Evolutionary conservation across 2,329 filamentous ascomycete species (phyloP).

Genomic region (Rutstroemia sp.): DNA sequence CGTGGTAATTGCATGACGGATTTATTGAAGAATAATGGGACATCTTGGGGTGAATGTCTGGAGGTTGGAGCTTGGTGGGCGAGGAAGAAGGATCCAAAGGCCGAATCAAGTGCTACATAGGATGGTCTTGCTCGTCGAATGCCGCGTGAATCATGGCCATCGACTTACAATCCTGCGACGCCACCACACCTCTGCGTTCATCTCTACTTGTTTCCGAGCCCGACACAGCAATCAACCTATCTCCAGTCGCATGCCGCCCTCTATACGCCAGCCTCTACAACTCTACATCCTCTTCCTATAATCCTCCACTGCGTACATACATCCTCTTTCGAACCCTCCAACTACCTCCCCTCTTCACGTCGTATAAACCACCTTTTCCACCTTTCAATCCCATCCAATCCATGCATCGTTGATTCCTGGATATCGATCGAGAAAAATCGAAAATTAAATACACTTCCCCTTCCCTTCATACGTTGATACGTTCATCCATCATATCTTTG

Average conservation of each 20-base stretch:
- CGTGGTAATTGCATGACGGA: constrained; percentile 80
- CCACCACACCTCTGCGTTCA: background rate
- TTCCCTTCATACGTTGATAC: background rate
- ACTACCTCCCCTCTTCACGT: no score
- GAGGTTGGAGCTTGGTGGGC: constrained; percentile 84
- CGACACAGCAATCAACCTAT: no score
- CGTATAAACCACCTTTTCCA: no score
- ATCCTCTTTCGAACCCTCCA: no score
- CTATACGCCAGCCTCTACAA: no score
- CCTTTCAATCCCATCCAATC: no score
- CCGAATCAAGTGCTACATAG: background rate
- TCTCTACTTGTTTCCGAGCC: background rate
- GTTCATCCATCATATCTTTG: constrained; percentile 56
- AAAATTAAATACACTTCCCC: background rate
- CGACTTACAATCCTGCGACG: background rate
- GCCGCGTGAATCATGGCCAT: no score
- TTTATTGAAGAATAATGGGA: constrained; percentile 70
- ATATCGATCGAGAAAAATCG: background rate
- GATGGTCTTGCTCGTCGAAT: no score
- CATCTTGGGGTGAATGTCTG: constrained; percentile 77
- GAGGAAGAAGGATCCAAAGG: constrained; percentile 65
- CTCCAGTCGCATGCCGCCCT: background rate
- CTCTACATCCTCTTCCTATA: no score
- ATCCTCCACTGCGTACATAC: no score
- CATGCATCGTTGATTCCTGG: background rate